These are phyloP conservation scores for Emergomyces pasteurianus DNA, from an alignment of 2,329 filamentous ascomycete genomes.

Conservation along the genomic window DNA sequence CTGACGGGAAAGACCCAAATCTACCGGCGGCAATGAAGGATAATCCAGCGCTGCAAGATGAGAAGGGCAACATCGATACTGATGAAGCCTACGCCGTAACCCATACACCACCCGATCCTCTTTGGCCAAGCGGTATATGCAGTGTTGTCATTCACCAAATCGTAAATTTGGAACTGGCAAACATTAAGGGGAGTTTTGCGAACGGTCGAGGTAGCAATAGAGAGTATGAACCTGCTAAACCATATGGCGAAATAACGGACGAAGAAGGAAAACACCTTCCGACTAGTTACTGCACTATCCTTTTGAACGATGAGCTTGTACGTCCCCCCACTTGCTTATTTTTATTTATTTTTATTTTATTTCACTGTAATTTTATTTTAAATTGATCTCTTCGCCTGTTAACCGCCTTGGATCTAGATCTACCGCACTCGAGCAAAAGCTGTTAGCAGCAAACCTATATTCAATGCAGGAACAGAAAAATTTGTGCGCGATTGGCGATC, in stretches of 20 bases:
- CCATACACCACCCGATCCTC: conserved; percentile 85
- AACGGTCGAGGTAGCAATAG: conserved; percentile 63
- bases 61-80: conserved; percentile 66
- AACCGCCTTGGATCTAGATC: conserved; percentile 32
- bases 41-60: conserved; percentile 68
- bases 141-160: conserved; percentile 87
- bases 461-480: conserved; percentile 88
- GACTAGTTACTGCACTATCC: conserved; percentile 85
- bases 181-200: conserved; percentile 65
- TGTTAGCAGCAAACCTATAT: conserved; percentile 87
- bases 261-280: conserved; percentile 71
- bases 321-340: neutral
- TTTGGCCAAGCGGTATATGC: conserved; percentile 86
- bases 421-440: conserved; percentile 95
- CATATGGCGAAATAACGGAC: conserved; percentile 74
- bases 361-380: neutral
- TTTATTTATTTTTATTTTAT: no score
- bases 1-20: conserved; percentile 70
- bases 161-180: conserved; percentile 83
- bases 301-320: conserved; percentile 68
- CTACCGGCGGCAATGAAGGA: conserved; percentile 63
- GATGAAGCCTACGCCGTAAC: conserved; percentile 71
- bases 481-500: conserved; percentile 92
- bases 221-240: conserved; percentile 80
- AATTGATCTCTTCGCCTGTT: neutral